Conservation (phyloP, 257 asterid species). For the Solanum megistacrolobum region DNA sequence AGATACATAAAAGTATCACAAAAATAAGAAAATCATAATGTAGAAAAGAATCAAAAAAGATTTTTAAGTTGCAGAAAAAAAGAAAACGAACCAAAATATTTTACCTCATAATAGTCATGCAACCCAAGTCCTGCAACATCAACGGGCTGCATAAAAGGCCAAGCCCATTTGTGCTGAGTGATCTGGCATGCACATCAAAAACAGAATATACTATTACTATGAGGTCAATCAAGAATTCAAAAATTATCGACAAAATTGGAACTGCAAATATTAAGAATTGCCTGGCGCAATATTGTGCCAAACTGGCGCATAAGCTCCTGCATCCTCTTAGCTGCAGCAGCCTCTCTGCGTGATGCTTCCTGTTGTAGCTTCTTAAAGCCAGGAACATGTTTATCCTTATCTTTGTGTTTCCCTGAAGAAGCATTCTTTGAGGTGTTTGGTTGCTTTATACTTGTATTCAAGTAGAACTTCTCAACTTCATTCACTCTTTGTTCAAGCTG, state of each 20-base stretch:
- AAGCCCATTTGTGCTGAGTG: conserved; percentile 92
- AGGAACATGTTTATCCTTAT: conserved; percentile 62
- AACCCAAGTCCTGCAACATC: conserved; percentile 93
- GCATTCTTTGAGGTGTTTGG: conserved; percentile 32
- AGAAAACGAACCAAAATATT: neutral
- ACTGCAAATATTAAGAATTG: conserved; percentile 6
- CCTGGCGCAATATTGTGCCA: conserved; percentile 88
- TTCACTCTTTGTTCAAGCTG: conserved; percentile 78
- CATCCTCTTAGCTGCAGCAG: conserved; percentile 88
- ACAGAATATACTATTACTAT: neutral
- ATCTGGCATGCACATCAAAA: conserved; percentile 39
- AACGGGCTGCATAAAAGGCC: conserved; percentile 98
- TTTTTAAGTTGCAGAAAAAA: neutral
- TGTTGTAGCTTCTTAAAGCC: conserved; percentile 75
- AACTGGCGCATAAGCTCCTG: conserved; percentile 96
- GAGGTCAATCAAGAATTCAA: neutral
- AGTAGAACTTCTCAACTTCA: conserved; percentile 61
- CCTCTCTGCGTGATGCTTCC: conserved; percentile 92
- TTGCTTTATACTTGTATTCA: conserved; percentile 22
- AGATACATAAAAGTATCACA: neutral
- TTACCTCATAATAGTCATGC: conserved; percentile 81
- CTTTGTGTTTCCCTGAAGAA: conserved; percentile 35
- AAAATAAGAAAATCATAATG: neutral
- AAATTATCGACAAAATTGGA: neutral
- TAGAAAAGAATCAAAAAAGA: neutral